Base-by-base conservation (phyloP, 768 basidiomycete species). In the Austroboletus eburneus region DNA sequence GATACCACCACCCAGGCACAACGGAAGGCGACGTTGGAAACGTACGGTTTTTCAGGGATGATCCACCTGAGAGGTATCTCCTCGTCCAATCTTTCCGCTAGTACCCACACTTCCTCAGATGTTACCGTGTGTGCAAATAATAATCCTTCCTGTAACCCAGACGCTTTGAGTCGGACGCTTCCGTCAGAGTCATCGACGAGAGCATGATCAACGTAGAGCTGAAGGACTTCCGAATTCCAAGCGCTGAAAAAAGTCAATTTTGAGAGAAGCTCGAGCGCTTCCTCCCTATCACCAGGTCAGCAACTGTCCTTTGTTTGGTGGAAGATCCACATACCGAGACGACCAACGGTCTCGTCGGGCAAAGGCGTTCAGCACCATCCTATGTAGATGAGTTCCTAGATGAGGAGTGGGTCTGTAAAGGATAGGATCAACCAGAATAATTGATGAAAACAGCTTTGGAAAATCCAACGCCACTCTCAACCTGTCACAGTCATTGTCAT, bases 381-480 rank as follows among this genome's bases (percentile, higher is more conserved):
- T 25, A n/a, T 33, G 20, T n/a, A 46, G 20, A 25, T 37, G 3
- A 12, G 39, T 40, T 5, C 16, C 14, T 13, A 8, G 27, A 18
- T 24, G 7, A 1, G 16, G 22, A 4, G n/a, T 16, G 18, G 69
- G 61, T 27, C 56, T 61, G 1, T 51, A 42, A 32, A 88, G 78
- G 59, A 94, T 78, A 0, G 93, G 90, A 61, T 96, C 93, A 22
- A 92, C 64, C 20, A 94, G 74, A 34, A 89, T 67, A 32, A 95
- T 67, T 0, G 79, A 78, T 25, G 80, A 72, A 68, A 91, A 93
- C 7, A 93, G 69, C 1, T 69, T 67, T 0, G 90, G 89, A 47
- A 72, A 69, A 34, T 75, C 72, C 21, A 82, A 55, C 3, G 87
- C 85, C 1, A 81, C 87, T 32, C 81, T 76, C n/a, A 78, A 62